phyloP scores from a whole-genome alignment of 2,329 filamentous ascomycete genomes.

The Paracorniculantispora psalliotae region DNA sequence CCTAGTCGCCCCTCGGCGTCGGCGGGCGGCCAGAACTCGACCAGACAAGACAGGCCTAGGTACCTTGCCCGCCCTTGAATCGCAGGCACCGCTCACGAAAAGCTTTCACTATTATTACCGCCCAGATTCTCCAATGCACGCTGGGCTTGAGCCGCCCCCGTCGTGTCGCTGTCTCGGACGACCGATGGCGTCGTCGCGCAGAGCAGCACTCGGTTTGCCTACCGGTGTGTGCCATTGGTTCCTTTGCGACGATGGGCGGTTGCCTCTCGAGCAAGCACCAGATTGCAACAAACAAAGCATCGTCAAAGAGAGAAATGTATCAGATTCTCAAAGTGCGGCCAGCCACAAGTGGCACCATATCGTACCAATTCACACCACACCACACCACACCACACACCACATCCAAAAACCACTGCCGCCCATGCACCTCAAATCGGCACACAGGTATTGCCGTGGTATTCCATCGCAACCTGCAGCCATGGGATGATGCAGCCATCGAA shows the following conservation, averaged over 20 bases:
- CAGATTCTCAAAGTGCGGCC: neutral
- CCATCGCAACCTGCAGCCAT: conserved; percentile 6
- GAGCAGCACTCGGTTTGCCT: too few relatives aligned
- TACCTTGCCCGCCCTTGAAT: neutral
- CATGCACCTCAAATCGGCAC: neutral
- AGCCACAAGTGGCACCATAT: neutral
- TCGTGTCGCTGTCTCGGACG: neutral
- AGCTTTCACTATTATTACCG: neutral
- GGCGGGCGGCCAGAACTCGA: neutral
- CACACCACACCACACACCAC: neutral
- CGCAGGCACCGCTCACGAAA: neutral
- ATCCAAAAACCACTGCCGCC: neutral
- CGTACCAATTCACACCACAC: neutral
- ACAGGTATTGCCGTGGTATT: conserved; percentile 6
- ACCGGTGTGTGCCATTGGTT: neutral
- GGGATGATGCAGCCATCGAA: conserved; percentile 4
- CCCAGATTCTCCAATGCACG: neutral
- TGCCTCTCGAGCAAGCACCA: too few relatives aligned
- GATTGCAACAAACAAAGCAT: neutral
- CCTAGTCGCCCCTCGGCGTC: neutral
- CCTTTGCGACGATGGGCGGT: neutral
- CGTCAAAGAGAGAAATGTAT: neutral
- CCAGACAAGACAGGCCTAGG: neutral
- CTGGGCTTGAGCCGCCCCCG: too few relatives aligned
- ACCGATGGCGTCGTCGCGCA: neutral